A percentile compares a stretch with the other conserved stretches of the same genome.
phyloP scores from a whole-genome alignment of 305 asterid genomes.

The Rubia tinctorum region DNA sequence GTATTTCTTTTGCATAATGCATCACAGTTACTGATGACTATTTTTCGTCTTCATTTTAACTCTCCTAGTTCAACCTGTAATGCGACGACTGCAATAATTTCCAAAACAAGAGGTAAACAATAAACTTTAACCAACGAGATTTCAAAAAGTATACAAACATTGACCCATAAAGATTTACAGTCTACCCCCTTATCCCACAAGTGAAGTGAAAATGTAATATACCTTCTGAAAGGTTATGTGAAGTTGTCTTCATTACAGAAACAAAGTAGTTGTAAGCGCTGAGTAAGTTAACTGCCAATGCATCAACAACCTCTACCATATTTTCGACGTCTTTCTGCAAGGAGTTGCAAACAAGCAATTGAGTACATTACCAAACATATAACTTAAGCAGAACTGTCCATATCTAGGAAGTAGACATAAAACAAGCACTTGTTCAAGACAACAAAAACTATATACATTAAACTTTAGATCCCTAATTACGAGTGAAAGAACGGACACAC shows the following conservation, averaged over 20 bases:
- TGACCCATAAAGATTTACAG: background rate
- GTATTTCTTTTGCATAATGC: too few relatives aligned
- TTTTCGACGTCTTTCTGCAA: slow-evolving; percentile 84
- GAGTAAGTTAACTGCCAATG: too few relatives aligned
- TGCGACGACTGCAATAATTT: too few relatives aligned
- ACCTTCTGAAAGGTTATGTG: slow-evolving; percentile 90
- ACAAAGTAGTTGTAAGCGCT: too few relatives aligned
- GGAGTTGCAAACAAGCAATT: slow-evolving; percentile 14
- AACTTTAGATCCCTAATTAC: too few relatives aligned
- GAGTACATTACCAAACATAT: background rate
- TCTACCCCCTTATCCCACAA: background rate
- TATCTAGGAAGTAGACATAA: background rate
- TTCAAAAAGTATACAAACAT: background rate
- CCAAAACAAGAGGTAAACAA: too few relatives aligned
- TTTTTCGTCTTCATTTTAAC: too few relatives aligned
- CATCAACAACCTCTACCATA: slow-evolving; percentile 88
- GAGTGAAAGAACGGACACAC: too few relatives aligned
- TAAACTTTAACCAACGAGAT: background rate
- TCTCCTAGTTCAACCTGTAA: too few relatives aligned
- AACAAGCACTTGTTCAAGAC: too few relatives aligned
- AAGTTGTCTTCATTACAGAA: slow-evolving; percentile 79
- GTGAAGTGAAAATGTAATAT: slow-evolving; percentile 13
- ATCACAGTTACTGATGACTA: too few relatives aligned
- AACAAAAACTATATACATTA: too few relatives aligned
- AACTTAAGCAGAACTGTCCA: background rate